Evolutionary conservation across 1,284 basidiomycete genomes (phyloP).

Genomic region (Anthracocystis panici-leucophaei): DNA sequence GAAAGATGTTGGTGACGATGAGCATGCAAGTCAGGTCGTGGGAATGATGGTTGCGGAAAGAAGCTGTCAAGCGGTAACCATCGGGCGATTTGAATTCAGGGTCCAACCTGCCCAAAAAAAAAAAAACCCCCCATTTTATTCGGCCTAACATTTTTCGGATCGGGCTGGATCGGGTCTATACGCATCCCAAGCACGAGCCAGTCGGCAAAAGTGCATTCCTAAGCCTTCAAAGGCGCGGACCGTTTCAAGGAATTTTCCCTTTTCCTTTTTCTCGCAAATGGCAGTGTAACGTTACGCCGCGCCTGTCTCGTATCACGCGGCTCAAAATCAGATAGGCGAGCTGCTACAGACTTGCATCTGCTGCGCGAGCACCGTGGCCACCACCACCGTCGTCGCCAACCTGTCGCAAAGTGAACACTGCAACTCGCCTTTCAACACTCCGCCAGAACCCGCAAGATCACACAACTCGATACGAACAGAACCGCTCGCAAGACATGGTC

Average conservation of each 20-base stretch:
- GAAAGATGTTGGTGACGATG: neutral
- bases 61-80: neutral
- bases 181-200: slow-evolving; percentile 4
- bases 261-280: too few species aligned
- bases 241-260: slow-evolving; percentile 2
- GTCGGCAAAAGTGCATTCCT: slow-evolving; percentile 17
- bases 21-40: neutral
- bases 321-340: slow-evolving; percentile 4
- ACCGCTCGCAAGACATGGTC: slow-evolving; percentile 50
- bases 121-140: too few species aligned
- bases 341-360: neutral
- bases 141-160: neutral
- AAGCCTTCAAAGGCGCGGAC: neutral
- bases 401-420: neutral
- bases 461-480: too few species aligned
- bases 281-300: neutral
- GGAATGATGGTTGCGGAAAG: neutral
- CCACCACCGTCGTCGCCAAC: neutral
- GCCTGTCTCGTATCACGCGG: neutral
- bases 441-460: too few species aligned
- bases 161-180: neutral
- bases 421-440: too few species aligned
- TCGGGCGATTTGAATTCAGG: slow-evolving; percentile 1
- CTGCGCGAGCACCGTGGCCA: neutral
- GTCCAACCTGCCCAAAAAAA: neutral